Evolutionary conservation across 179 eudicot genomes (phyloP), one percentile per base, ranked within the genome.

Genomic region (Nepenthes alata): DNA sequence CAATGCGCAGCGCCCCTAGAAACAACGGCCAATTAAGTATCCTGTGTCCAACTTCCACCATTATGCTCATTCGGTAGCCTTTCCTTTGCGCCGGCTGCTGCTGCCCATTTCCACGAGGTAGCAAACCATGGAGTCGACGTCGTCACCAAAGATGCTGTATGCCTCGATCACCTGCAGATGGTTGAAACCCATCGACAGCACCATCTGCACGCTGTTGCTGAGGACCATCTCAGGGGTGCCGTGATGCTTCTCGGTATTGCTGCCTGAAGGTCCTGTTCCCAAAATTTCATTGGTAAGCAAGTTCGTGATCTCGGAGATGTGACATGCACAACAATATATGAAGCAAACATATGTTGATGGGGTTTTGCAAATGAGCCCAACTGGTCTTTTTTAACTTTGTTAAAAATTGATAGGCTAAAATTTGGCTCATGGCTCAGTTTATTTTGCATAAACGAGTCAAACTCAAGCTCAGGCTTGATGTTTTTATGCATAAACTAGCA

Each of bases 161-260:
- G 98, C 98, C 67, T 93, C 97, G 1, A 90, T 68, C 12, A 69
- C 97, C 75, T 90, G 98, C 75, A 89, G 41, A 69, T 93, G 90
- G 77, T 89, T 81, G 80, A 93, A 93, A 5, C 97, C 98, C 98
- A 90, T 93, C 10, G 98, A 83, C 49, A 93, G 74, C 74, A 87
- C 79, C 64, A 83, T 58, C 83, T 85, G 88, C 85, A 93, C 82
- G 77, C 91, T 79, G 77, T 75, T 75, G 74, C 77, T 89, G 14
- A 83, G 67, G 44, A 68, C 80, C 2, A 65, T 55, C 16, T 72
- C 81, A 0, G 75, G 55, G 11, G 44, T 37, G 5, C 76, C 62
- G 5, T 37, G 37, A 62, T 78, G 85, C 49, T 66, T 76, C 37
- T 74, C 78, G 14, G 60, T 74, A 44, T 77, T 83, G 53, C 82